These are phyloP conservation scores for Arachnomyces sp. DNA, from an alignment of 2,329 filamentous ascomycete species.

Conservation along the genomic window DNA sequence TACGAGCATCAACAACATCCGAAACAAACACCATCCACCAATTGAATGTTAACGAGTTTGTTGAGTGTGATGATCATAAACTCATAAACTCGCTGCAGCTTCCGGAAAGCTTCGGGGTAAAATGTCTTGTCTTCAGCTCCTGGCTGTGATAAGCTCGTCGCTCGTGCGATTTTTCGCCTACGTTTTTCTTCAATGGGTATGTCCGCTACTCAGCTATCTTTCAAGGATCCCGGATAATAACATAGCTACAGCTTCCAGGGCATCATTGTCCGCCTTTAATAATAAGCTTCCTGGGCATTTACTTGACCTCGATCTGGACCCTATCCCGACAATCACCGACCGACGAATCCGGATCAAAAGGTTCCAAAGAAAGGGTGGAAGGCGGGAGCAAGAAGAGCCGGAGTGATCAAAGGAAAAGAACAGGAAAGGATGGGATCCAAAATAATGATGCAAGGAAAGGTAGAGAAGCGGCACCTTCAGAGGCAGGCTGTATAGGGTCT, in stretches of 20 bases:
- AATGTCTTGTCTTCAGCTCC: constrained; percentile 28
- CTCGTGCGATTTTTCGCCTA: constrained; percentile 30
- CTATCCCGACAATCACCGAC: constrained; percentile 5
- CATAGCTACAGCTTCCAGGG: constrained; percentile 27
- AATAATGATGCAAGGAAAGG: background rate
- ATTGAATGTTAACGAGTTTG: no score
- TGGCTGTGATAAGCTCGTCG: constrained; percentile 30
- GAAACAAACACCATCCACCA: no score
- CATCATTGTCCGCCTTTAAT: constrained; percentile 30
- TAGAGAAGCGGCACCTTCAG: no score
- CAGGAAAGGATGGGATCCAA: constrained; percentile 1
- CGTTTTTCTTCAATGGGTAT: constrained; percentile 40
- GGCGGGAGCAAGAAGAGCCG: background rate
- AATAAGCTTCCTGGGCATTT: constrained; percentile 37
- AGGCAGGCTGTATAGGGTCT: constrained; percentile 10
- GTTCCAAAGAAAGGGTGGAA: background rate
- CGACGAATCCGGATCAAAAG: constrained; percentile 7
- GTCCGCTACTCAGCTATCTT: constrained; percentile 3
- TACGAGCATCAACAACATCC: no score
- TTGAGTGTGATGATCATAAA: background rate
- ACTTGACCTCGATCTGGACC: constrained; percentile 33
- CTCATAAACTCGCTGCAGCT: no score
- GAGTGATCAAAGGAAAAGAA: constrained; percentile 3
- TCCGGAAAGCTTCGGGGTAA: no score
- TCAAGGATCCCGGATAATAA: constrained; percentile 4